Evolutionary conservation across 2,329 filamentous ascomycete species (phyloP).

Genomic region (Hymenoscyphus infarciens): DNA sequence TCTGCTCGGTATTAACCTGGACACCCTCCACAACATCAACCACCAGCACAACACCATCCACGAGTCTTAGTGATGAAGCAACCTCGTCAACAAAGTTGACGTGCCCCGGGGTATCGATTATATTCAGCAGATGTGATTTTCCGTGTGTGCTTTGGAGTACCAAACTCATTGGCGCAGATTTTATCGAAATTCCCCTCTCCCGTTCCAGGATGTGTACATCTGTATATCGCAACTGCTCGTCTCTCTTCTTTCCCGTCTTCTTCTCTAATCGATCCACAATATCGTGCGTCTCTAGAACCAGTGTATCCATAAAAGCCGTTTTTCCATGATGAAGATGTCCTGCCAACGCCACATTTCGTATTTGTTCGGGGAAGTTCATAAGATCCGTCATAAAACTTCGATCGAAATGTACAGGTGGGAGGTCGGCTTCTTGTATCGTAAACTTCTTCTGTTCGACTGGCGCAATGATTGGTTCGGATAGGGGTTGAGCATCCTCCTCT

Average conservation of each 20-base stretch:
- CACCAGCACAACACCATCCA: slow-evolving; percentile 87
- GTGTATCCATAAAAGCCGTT: slow-evolving; percentile 97
- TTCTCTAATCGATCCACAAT: slow-evolving; percentile 75
- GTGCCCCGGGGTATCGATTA: slow-evolving; percentile 93
- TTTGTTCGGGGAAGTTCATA: slow-evolving; percentile 94
- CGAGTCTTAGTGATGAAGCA: slow-evolving; percentile 78
- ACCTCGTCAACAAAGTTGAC: slow-evolving; percentile 99
- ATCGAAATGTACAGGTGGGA: slow-evolving; percentile 84
- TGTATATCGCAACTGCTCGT: slow-evolving; percentile 92
- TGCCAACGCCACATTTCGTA: slow-evolving; percentile 85
- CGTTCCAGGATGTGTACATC: slow-evolving; percentile 87
- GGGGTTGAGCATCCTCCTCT: slow-evolving; percentile 92
- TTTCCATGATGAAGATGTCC: slow-evolving; percentile 97
- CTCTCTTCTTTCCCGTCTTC: slow-evolving; percentile 73
- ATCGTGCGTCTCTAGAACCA: slow-evolving; percentile 93
- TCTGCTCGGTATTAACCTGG: slow-evolving; percentile 95
- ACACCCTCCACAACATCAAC: slow-evolving; percentile 98
- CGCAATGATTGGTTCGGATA: slow-evolving; percentile 89
- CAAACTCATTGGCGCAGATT: slow-evolving; percentile 90
- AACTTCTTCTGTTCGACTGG: slow-evolving; percentile 96
- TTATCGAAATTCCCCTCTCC: slow-evolving; percentile 86
- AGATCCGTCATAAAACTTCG: slow-evolving; percentile 91
- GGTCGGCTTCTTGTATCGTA: slow-evolving; percentile 83
- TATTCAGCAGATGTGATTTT: slow-evolving; percentile 93
- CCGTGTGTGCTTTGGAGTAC: slow-evolving; percentile 83